Conservation (phyloP, 257 asterid species). For the Plantago ovata region DNA sequence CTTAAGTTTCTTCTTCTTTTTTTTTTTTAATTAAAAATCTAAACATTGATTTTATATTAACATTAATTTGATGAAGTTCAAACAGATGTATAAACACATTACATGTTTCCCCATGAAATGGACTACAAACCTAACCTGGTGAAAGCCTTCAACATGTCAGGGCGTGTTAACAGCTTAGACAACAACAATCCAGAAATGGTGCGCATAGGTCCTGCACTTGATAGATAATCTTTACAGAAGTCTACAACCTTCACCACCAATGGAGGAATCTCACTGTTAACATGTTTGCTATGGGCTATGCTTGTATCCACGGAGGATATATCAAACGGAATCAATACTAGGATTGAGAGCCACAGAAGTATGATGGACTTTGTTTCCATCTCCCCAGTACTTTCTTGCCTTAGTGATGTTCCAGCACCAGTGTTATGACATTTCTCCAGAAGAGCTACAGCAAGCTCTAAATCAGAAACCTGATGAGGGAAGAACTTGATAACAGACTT, state of each 20-base stretch:
- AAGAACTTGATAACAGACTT: conserved; percentile 93
- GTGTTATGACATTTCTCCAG: conserved; percentile 70
- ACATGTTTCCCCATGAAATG: too few species aligned
- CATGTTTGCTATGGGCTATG: conserved; percentile 36
- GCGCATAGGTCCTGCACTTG: conserved; percentile 96
- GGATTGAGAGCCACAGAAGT: conserved; percentile 88
- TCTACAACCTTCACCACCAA: conserved; percentile 68
- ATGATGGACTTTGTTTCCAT: conserved; percentile 88
- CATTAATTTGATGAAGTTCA: too few species aligned
- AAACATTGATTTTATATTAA: too few species aligned
- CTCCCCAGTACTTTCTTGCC: conserved; percentile 99
- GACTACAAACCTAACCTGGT: conserved; percentile 55
- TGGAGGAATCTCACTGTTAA: conserved; percentile 64
- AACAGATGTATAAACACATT: too few species aligned
- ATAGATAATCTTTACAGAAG: conserved; percentile 71
- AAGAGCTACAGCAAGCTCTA: conserved; percentile 89
- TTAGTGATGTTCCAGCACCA: conserved; percentile 56
- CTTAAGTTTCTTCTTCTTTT: too few species aligned
- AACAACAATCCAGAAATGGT: conserved; percentile 80
- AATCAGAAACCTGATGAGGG: conserved; percentile 95
- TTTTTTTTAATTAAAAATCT: too few species aligned
- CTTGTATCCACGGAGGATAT: conserved; percentile 88
- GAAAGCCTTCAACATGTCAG: conserved; percentile 85
- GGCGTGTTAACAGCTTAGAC: conserved; percentile 88
- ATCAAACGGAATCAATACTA: conserved; percentile 94